A percentile compares a stretch with the other conserved stretches of the same genome.
Evolutionary conservation across 2,329 filamentous ascomycete species (phyloP).

Genomic region (Lomentospora prolificans): DNA sequence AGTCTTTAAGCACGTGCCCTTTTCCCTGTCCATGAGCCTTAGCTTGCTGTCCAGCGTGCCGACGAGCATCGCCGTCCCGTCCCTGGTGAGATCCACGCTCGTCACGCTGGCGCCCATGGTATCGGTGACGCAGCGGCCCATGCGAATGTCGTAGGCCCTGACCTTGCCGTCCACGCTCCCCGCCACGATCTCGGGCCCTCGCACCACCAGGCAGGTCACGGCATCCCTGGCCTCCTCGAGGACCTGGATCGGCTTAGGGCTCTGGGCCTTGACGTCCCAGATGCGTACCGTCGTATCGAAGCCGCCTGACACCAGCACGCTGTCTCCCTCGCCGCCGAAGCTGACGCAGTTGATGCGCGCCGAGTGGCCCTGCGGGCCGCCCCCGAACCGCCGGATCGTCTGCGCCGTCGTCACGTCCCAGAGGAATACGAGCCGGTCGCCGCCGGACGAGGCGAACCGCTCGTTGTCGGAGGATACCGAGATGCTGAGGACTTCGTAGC

Average conservation of each 20-base stretch:
- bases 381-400: conserved; percentile 65
- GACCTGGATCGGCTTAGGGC: conserved; percentile 57
- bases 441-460: conserved; percentile 76
- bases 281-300: conserved; percentile 68
- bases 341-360: conserved; percentile 68
- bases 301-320: conserved; percentile 61
- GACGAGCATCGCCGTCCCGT: conserved; percentile 66
- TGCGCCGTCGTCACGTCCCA: conserved; percentile 84
- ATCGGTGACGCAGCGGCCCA: conserved; percentile 61
- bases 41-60: conserved; percentile 67
- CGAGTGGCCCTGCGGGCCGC: conserved; percentile 51
- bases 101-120: conserved; percentile 65
- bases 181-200: conserved; percentile 50
- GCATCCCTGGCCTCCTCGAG: conserved; percentile 65
- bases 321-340: conserved; percentile 69
- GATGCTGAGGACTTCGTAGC: conserved; percentile 82
- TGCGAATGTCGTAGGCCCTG: conserved; percentile 71
- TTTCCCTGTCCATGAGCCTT: conserved; percentile 69
- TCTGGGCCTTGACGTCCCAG: conserved; percentile 56
- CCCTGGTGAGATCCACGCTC: conserved; percentile 58
- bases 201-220: conserved; percentile 40
- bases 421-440: conserved; percentile 82
- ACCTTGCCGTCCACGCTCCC: conserved; percentile 81
- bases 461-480: conserved; percentile 68
- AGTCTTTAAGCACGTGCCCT: conserved; percentile 62